A percentile compares a stretch with the other conserved stretches of the same genome.
Evolutionary conservation across 768 basidiomycete genomes (phyloP).

Genomic region (Hygrophorus pudorinus): DNA sequence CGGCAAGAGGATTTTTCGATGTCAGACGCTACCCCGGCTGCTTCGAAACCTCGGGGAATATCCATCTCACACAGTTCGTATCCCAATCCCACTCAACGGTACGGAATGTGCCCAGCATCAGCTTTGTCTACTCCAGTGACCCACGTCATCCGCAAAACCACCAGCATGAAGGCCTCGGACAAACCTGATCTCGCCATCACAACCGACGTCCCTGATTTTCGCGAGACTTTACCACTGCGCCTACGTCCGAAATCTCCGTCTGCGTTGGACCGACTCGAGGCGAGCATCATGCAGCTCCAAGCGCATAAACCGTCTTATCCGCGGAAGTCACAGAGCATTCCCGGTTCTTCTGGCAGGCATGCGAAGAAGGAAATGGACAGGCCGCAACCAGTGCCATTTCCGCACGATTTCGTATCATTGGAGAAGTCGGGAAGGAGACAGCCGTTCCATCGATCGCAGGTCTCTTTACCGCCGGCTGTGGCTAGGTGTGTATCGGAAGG

Average conservation of each 20-base stretch:
- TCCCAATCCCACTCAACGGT: neutral
- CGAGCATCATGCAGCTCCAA: slow-evolving; percentile 23
- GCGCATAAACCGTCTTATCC: slow-evolving; percentile 21
- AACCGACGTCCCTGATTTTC: neutral
- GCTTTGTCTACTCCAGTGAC: slow-evolving; percentile 13
- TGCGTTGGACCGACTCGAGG: slow-evolving; percentile 22
- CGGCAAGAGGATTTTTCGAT: too few species aligned
- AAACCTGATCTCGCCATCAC: too few species aligned
- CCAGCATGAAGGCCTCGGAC: slow-evolving; percentile 17
- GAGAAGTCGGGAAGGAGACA: neutral
- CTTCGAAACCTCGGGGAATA: too few species aligned
- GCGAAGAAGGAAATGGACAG: slow-evolving; percentile 8
- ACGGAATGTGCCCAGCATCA: neutral
- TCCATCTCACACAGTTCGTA: too few species aligned
- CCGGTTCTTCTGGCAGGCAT: slow-evolving; percentile 12
- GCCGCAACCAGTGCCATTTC: slow-evolving; percentile 8
- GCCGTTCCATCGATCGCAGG: too few species aligned
- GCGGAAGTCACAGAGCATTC: slow-evolving; percentile 14
- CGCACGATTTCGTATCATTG: slow-evolving; percentile 4
- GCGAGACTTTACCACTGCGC: slow-evolving; percentile 4
- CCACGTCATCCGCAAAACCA: slow-evolving; percentile 27
- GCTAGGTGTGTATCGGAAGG: too few species aligned
- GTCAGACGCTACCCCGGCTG: too few species aligned
- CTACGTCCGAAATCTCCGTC: slow-evolving; percentile 13
- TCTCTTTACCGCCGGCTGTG: too few species aligned